Evolutionary conservation across 768 basidiomycete species (phyloP), one percentile per base, ranked within the genome.

Genomic region (Paxillus ammoniavirescens): DNA sequence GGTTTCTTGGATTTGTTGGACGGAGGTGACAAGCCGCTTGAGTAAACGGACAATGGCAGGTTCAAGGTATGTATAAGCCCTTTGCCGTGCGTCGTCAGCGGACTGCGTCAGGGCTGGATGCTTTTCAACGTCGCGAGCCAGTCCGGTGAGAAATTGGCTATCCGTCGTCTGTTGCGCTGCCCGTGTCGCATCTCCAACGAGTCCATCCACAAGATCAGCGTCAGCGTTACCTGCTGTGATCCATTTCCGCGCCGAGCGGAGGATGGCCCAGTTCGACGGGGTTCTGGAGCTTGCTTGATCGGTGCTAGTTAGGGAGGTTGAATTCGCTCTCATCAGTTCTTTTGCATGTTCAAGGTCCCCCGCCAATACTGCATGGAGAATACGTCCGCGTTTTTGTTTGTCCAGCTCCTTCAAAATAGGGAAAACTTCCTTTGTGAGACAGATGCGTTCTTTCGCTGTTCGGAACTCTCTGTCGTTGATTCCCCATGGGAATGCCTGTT

Each of bases 391-490:
- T 8, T 41, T 47, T 7, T 14, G 3, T 10, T 50, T 23, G 18
- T 54, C 48, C 3, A 58, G 8, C 8, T 47, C 42, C 1, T 21
- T 23, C 5, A 56, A n/a, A 7, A 53, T 43, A 0, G 40, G 9
- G 5, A 0, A 0, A 1, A 69, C 17, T 15, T 44, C 53, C 26
- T 55, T 56, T 28, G 58, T 52, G 2, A 58, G 3, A 18, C 38
- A 26, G 14, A 69, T 44, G 8, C 52, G 63, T 0, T 60, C 37
- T 48, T 69, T 69, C n/a, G 41, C 23, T 5, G 0, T 1, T 35
- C 13, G 51, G 49, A 60, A 65, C 0, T 63, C 63, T 2, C 0
- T 10, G 17, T 56, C 18, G 5, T 26, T 2, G 3, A 69, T 67
- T 0, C 21, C 33, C 8, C 3, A 28, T 7, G 23, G 21, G 9